These are phyloP conservation scores for Noccaea bulbosa DNA, from an alignment of 345 rosid genomes.

Conservation along the genomic window DNA sequence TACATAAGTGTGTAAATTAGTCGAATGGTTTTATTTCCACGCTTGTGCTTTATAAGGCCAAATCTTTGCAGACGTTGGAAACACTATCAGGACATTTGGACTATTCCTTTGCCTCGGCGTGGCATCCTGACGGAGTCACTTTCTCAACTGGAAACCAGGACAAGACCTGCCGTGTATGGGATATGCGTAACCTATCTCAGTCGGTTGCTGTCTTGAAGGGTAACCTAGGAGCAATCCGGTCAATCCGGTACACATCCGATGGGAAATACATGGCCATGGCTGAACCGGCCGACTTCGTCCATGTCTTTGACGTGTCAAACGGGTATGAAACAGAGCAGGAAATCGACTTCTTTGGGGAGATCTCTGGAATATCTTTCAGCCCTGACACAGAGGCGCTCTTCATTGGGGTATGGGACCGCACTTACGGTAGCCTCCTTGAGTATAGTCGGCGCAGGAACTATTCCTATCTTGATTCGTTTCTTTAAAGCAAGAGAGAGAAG, in stretches of 20 bases:
- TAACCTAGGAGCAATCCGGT: conserved; percentile 76
- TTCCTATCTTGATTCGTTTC: conserved; percentile 62
- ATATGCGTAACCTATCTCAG: conserved; percentile 59
- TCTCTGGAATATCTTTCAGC: conserved; percentile 81
- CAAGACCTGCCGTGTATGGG: conserved; percentile 90
- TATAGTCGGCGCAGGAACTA: conserved; percentile 64
- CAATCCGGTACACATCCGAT: conserved; percentile 72
- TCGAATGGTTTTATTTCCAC: conserved; percentile 10
- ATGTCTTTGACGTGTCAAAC: conserved; percentile 60
- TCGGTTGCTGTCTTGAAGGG: conserved; percentile 72
- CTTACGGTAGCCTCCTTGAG: conserved; percentile 83
- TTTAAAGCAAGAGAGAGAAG: conserved; percentile 42
- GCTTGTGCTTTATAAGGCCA: conserved; percentile 1
- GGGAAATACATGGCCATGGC: conserved; percentile 81
- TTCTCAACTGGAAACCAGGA: conserved; percentile 89
- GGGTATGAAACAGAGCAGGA: conserved; percentile 76
- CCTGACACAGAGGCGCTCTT: conserved; percentile 81
- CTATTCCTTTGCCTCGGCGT: conserved; percentile 82
- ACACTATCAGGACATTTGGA: conserved; percentile 68
- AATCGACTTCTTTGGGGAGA: conserved; percentile 84
- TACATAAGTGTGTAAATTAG: conserved; percentile 7
- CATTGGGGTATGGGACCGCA: conserved; percentile 85
- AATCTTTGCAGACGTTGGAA: conserved; percentile 51
- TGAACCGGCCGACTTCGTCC: conserved; percentile 89
- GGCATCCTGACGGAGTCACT: conserved; percentile 78